A percentile compares a stretch with the other conserved stretches of the same genome.
phyloP scores from a whole-genome alignment of 1,284 basidiomycete species.

The Cryptococcus deneoformans region DNA sequence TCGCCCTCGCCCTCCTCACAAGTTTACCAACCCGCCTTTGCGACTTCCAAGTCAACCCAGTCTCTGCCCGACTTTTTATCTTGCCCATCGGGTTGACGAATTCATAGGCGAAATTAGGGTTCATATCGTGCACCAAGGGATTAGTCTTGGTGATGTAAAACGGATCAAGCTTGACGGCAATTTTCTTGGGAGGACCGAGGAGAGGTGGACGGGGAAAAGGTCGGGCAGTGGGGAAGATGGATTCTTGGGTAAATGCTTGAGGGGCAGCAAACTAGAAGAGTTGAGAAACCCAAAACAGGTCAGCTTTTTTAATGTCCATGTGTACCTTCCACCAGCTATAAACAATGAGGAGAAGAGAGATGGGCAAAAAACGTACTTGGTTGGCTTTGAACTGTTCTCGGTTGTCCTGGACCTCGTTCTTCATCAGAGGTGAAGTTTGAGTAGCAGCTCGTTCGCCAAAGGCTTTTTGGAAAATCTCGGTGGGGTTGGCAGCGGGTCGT shows the following conservation, averaged over 20 bases:
- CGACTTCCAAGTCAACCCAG: conserved; percentile 72
- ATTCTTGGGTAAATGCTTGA: conserved; percentile 4
- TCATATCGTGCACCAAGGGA: conserved; percentile 51
- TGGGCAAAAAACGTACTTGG: not conserved
- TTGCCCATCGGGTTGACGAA: conserved; percentile 84
- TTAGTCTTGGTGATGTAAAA: conserved; percentile 35
- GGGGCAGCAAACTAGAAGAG: conserved; percentile 5
- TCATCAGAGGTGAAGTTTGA: not conserved
- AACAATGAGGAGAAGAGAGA: not conserved
- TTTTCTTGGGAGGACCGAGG: conserved; percentile 33
- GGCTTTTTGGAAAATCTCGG: not conserved
- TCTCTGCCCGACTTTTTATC: conserved; percentile 67
- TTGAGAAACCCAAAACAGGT: not conserved
- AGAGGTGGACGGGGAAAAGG: conserved; percentile 26
- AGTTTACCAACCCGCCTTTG: conserved; percentile 83
- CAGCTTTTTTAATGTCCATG: too few relatives aligned
- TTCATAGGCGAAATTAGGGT: conserved; percentile 63
- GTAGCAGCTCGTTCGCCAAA: not conserved
- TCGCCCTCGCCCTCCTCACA: conserved; percentile 84
- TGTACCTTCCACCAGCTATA: too few relatives aligned
- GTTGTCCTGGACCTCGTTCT: not conserved
- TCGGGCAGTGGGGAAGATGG: conserved; percentile 8
- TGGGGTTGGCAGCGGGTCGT: too few relatives aligned
- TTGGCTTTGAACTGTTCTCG: not conserved
- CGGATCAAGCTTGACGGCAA: conserved; percentile 42